Evolutionary conservation across 2,329 filamentous ascomycete genomes (phyloP), one percentile per base, ranked within the genome.

Genomic region (Stagonosporopsis vannaccii): DNA sequence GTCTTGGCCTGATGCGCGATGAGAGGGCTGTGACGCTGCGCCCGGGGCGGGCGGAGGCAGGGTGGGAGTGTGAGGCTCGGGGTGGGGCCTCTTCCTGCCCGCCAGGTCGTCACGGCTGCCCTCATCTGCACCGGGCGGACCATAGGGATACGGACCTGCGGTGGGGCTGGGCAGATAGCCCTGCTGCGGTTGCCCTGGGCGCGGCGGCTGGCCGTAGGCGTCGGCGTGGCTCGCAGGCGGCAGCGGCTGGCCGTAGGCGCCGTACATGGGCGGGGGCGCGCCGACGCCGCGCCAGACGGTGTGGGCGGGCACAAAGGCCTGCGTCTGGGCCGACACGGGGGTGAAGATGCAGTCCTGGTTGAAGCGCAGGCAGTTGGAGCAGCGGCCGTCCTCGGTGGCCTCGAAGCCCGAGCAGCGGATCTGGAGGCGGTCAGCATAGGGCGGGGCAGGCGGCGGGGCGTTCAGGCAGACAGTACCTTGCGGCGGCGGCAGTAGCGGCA

Each of bases 301-400:
- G 71, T 90, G 87, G 9, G 87, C 88, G 7, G 88, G 88, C 30
- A 91, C 88, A 69, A 91, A 91, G 11, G 89, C 88, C 73, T 90
- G 88, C 8, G 87, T 86, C 76, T 90, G 88, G 11, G 87, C 88
- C 3, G 87, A 90, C 22, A 91, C 88, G 2, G 89, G 88, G 1
- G 88, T 90, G 75, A 91, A 91, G 75, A 91, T 86, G 77, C 89
- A 91, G 71, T 90, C 87, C 75, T 91, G 88, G 62, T 88, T 88
- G 77, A 91, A 91, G 43, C 88, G 82, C 61, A 87, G 81, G 71
- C 88, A 91, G 73, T 91, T 91, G 68, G 82, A 85, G 79, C 88
- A 91, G 58, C 87, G 85, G 57, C 89, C 89, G 74, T 90, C 87
- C 35, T 87, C 85, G 35, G 87, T 89, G 53, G 84, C 85, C 68